These are phyloP conservation scores for Blastobotrys aristatus DNA, from an alignment of 1,139 yeast genomes.

Conservation along the genomic window DNA sequence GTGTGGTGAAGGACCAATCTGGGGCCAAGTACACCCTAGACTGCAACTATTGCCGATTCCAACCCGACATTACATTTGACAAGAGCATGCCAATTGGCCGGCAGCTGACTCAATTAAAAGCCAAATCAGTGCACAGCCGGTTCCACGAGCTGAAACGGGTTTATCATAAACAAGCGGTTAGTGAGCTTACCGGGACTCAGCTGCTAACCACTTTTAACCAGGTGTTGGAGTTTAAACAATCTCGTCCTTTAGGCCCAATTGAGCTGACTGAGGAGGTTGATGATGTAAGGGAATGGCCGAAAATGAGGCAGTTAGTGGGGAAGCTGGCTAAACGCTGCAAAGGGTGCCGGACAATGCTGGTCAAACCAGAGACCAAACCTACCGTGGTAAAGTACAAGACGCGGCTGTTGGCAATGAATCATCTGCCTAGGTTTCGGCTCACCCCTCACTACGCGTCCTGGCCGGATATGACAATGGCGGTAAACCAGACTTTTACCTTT, in stretches of 20 bases:
- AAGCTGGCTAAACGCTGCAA: conserved; percentile 29
- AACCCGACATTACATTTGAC: conserved; percentile 10
- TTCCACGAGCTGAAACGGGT: conserved; percentile 12
- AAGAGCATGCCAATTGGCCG: conserved; percentile 18
- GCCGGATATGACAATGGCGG: conserved; percentile 15
- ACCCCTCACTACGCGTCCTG: conserved; percentile 14
- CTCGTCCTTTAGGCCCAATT: conserved; percentile 1
- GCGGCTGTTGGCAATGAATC: conserved; percentile 27
- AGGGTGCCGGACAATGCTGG: conserved; percentile 29
- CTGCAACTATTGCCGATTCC: conserved; percentile 28
- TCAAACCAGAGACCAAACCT: conserved; percentile 31
- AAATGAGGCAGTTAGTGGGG: conserved; percentile 21
- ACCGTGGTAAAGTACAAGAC: conserved; percentile 24
- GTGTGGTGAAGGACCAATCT: conserved; percentile 8
- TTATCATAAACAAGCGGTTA: conserved; percentile 12
- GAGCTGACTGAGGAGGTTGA: no score
- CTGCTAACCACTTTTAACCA: conserved; percentile 7
- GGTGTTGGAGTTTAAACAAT: conserved; percentile 10
- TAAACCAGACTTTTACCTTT: conserved; percentile 13
- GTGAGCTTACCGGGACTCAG: conserved; percentile 6
- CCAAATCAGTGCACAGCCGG: conserved; percentile 5
- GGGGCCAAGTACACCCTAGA: conserved; percentile 15
- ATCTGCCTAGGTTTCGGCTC: conserved; percentile 23
- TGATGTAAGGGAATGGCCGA: neutral
- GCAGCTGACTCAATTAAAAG: conserved; percentile 14